Percentiles rank a stretch among this genome's conserved stretches.
Conservation (phyloP, 2,329 filamentous ascomycete genomes). For the Claviceps sp. region DNA sequence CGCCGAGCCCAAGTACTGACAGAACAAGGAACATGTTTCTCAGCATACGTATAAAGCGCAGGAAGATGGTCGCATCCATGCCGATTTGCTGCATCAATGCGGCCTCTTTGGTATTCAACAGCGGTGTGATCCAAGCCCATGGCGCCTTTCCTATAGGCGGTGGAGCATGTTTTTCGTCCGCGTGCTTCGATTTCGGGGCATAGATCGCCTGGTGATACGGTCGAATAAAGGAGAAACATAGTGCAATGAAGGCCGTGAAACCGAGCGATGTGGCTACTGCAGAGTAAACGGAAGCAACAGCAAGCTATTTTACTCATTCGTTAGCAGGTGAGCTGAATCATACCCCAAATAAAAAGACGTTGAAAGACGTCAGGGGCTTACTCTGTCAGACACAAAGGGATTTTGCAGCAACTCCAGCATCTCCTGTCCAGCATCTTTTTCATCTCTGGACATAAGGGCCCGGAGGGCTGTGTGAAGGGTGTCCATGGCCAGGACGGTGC, state of each 20-base stretch:
- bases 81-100: slow-evolving; percentile 72
- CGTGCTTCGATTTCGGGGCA: slow-evolving; percentile 84
- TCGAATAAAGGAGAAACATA: slow-evolving; percentile 77
- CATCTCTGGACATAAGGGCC: slow-evolving; percentile 1
- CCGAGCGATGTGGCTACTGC: slow-evolving; percentile 70
- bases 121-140: slow-evolving; percentile 72
- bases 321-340: neutral
- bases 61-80: slow-evolving; percentile 80
- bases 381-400: slow-evolving; percentile 28
- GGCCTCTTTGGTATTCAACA: slow-evolving; percentile 65
- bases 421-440: slow-evolving; percentile 24
- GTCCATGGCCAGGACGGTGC: neutral
- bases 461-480: neutral
- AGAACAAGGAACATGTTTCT: slow-evolving; percentile 75
- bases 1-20: slow-evolving; percentile 56
- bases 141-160: slow-evolving; percentile 77
- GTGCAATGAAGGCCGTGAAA: slow-evolving; percentile 57
- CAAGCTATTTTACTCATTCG: slow-evolving; percentile 12
- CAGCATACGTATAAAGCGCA: slow-evolving; percentile 82
- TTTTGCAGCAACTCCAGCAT: slow-evolving; percentile 35
- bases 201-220: slow-evolving; percentile 90
- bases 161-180: slow-evolving; percentile 79
- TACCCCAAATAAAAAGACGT: neutral
- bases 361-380: neutral
- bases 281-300: slow-evolving; percentile 50